Evolutionary conservation across 2,329 filamentous ascomycete genomes (phyloP).

Genomic region (Graphilbum sp.): DNA sequence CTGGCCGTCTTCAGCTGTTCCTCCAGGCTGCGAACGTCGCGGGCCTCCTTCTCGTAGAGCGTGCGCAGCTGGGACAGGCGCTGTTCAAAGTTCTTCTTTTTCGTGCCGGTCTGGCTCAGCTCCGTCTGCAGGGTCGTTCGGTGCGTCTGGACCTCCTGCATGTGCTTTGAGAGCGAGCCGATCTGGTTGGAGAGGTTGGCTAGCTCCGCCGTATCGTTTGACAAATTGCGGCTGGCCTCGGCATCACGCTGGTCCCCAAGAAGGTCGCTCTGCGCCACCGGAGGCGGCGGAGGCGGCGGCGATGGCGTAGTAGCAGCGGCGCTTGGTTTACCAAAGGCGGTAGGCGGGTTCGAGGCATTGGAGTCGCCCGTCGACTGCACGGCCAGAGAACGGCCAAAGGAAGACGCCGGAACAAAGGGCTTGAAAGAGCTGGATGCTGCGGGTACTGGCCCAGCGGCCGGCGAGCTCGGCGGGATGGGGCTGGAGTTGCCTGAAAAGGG

Average conservation of each 20-base stretch:
- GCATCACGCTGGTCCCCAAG: conserved; percentile 81
- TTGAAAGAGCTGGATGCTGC: conserved; percentile 49
- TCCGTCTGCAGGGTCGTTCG: conserved; percentile 66
- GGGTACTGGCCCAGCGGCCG: conserved; percentile 29
- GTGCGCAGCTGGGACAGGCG: conserved; percentile 71
- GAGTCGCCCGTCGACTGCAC: conserved; percentile 58
- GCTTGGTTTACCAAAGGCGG: conserved; percentile 18
- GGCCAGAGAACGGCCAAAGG: conserved; percentile 72
- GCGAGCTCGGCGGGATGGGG: conserved; percentile 34
- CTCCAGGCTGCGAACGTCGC: conserved; percentile 69
- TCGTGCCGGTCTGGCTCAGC: conserved; percentile 60
- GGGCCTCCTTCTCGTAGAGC: conserved; percentile 86
- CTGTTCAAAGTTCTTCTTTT: conserved; percentile 87
- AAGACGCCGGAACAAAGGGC: conserved; percentile 82
- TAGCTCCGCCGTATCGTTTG: conserved; percentile 76
- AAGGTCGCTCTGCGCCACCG: conserved; percentile 51
- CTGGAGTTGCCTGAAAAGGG: conserved; percentile 40
- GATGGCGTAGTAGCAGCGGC: background rate
- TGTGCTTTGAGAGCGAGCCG: conserved; percentile 76
- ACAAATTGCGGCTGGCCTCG: conserved; percentile 75
- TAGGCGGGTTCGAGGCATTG: conserved; percentile 25
- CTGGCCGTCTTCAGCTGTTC: conserved; percentile 63
- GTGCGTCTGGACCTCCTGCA: conserved; percentile 81
- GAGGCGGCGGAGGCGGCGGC: background rate
- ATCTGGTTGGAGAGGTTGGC: conserved; percentile 96